A percentile compares a stretch with the other conserved stretches of the same genome.
These are phyloP conservation scores for Hypholoma sublateritium DNA, from an alignment of 768 basidiomycete genomes.

Conservation along the genomic window DNA sequence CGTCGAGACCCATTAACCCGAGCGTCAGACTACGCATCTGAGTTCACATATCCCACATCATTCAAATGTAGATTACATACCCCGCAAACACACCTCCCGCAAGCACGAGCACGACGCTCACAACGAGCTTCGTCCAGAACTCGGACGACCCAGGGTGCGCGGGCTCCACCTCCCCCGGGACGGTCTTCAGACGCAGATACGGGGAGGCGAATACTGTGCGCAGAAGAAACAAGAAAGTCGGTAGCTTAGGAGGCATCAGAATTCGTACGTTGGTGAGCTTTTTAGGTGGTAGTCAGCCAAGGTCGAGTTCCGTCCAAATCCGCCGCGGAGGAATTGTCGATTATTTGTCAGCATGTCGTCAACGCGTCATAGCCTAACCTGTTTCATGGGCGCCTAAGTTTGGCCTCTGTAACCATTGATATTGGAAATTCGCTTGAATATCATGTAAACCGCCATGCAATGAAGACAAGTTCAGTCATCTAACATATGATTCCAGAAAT, in stretches of 20 bases:
- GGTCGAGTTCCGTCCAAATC: no score
- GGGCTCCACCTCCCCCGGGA: constrained; percentile 12
- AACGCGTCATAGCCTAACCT: background rate
- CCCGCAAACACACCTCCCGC: constrained; percentile 92
- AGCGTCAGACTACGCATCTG: constrained; percentile 66
- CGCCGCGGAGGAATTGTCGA: no score
- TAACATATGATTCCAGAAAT: no score
- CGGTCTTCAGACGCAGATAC: constrained; percentile 12
- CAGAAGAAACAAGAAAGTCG: constrained; percentile 21
- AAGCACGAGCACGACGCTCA: constrained; percentile 72
- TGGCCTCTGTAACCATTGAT: no score
- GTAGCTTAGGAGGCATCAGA: constrained; percentile 14
- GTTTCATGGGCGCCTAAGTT: no score
- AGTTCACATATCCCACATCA: background rate
- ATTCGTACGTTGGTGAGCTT: background rate
- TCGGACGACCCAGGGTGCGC: constrained; percentile 50
- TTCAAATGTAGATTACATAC: constrained; percentile 37
- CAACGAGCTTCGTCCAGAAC: constrained; percentile 72
- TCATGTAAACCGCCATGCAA: no score
- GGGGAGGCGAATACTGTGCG: constrained; percentile 26
- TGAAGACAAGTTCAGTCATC: no score
- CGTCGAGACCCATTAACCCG: constrained; percentile 92
- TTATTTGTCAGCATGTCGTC: background rate
- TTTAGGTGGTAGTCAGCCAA: background rate
- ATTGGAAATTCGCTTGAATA: no score